Conservation (phyloP, 192 early-diverging fungal genomes). For the Coemansia sp. region DNA sequence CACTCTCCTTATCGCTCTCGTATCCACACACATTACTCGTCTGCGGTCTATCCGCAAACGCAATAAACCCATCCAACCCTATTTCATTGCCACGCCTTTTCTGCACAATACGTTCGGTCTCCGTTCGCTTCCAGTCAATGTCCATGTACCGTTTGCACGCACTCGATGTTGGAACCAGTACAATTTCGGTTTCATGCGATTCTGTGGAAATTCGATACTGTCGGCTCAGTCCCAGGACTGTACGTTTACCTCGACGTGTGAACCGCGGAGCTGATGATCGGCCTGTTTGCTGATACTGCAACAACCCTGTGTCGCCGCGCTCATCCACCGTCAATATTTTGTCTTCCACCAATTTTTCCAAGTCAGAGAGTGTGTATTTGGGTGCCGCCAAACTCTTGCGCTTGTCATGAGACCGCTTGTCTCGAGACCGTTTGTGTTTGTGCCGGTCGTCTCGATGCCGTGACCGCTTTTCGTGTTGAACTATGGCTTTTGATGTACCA, state of each 20-base stretch:
- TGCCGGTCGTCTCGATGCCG: background rate
- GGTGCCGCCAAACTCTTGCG: background rate
- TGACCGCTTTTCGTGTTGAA: background rate
- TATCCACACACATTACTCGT: background rate
- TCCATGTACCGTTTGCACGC: conserved; percentile 11
- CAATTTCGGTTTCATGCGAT: background rate
- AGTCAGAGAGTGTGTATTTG: background rate
- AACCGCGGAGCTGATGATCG: conserved; percentile 27
- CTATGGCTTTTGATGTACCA: background rate
- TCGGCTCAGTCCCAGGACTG: conserved; percentile 10
- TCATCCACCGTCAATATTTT: background rate
- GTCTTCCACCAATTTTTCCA: background rate
- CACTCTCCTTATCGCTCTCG: conserved; percentile 12
- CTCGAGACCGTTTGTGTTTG: background rate
- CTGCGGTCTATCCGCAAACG: background rate
- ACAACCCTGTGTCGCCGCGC: conserved; percentile 2
- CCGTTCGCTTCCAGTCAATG: conserved; percentile 16
- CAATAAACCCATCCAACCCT: background rate
- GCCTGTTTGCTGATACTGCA: conserved; percentile 14
- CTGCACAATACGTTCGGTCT: conserved; percentile 3
- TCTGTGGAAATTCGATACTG: background rate
- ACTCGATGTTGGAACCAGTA: conserved; percentile 1
- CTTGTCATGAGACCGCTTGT: background rate
- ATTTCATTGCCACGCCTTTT: background rate
- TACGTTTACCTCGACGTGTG: conserved; percentile 10